phyloP scores from a whole-genome alignment of 352 stramenopile species.

The Phytopythium sindhum region DNA sequence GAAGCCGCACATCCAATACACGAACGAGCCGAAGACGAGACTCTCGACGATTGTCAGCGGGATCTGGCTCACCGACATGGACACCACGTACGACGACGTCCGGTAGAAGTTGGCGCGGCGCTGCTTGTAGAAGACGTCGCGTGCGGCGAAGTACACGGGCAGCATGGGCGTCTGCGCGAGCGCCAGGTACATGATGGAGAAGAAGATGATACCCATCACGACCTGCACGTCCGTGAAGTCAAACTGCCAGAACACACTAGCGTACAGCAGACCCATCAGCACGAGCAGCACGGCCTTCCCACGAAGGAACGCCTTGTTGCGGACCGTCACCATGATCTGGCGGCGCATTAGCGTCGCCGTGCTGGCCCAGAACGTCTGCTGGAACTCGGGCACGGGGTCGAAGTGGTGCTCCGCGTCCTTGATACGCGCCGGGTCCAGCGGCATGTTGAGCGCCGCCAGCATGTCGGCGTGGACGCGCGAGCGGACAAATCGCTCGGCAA shows the following conservation, averaged over 20 bases:
- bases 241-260: slow-evolving; percentile 35
- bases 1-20: slow-evolving; percentile 64
- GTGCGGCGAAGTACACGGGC: slow-evolving; percentile 24
- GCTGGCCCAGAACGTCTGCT: slow-evolving; percentile 22
- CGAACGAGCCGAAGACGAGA: slow-evolving; percentile 36
- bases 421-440: slow-evolving; percentile 6
- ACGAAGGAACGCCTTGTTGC: slow-evolving; percentile 32
- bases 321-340: slow-evolving; percentile 49
- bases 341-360: slow-evolving; percentile 28
- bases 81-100: slow-evolving; percentile 30
- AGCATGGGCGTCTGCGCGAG: slow-evolving; percentile 41
- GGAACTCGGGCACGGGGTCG: slow-evolving; percentile 40
- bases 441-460: slow-evolving; percentile 16
- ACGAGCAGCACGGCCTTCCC: slow-evolving; percentile 31
- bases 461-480: slow-evolving; percentile 23
- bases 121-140: slow-evolving; percentile 42
- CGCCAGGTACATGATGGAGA: slow-evolving; percentile 61
- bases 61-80: slow-evolving; percentile 39
- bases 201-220: slow-evolving; percentile 75
- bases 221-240: slow-evolving; percentile 27
- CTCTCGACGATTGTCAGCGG: slow-evolving; percentile 34
- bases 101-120: slow-evolving; percentile 36
- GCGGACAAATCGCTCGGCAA: slow-evolving; percentile 19
- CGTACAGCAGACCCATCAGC: slow-evolving; percentile 36
- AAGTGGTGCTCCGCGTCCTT: slow-evolving; percentile 62